Conservation (phyloP, 345 rosid species). For the Citrus sp. region DNA sequence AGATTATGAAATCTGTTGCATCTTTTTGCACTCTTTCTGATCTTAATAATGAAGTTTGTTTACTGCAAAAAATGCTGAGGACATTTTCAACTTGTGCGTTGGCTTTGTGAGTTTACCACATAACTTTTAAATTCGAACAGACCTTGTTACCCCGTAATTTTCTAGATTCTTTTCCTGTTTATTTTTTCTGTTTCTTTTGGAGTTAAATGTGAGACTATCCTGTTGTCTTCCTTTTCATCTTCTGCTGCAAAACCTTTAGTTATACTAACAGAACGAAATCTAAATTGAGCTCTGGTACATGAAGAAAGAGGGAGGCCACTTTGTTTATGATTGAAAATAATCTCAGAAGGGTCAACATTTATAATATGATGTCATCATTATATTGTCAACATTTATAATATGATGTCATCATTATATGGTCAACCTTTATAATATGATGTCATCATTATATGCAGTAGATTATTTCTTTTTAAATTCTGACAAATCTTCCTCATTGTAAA, state of each 20-base stretch:
- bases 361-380: too few relatives aligned
- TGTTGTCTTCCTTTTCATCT: background rate
- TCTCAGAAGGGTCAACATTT: too few relatives aligned
- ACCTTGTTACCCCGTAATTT: background rate
- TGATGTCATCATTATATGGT: background rate
- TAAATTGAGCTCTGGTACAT: background rate
- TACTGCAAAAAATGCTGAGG: background rate
- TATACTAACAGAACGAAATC: background rate
- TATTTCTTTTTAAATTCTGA: slow-evolving; percentile 7
- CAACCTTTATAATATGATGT: background rate
- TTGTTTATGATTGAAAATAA: background rate
- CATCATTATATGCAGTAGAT: background rate
- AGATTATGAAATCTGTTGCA: background rate
- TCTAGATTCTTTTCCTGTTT: background rate
- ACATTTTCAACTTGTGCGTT: background rate
- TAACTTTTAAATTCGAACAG: background rate
- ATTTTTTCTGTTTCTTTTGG: background rate
- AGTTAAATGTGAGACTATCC: background rate
- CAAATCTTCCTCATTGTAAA: slow-evolving; percentile 4
- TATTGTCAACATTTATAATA: background rate
- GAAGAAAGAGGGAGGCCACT: background rate
- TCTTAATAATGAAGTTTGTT: background rate
- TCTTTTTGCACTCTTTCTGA: background rate
- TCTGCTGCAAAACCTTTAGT: background rate
- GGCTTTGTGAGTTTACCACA: background rate